Base-by-base conservation (phyloP, 2,329 filamentous ascomycete genomes). In the Tolypocladium album region DNA sequence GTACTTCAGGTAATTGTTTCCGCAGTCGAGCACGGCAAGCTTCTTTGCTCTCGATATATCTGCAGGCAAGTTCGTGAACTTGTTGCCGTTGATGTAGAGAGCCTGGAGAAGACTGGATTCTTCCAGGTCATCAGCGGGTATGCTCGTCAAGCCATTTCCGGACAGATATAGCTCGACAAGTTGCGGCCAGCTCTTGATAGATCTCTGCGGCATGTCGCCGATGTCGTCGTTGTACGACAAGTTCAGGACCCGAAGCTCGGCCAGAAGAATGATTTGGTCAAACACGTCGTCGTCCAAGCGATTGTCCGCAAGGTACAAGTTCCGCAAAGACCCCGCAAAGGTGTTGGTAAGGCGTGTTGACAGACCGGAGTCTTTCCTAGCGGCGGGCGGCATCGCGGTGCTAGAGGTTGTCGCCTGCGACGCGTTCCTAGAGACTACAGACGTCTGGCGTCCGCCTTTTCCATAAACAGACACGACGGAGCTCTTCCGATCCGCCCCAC, bases 21-120 rank as follows among this genome's bases (percentile, higher is more conserved):
- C 93, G 63, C 95, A 95, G 74, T 99, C 94, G 57, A 99, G 80
- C 57, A 97, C 88, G 6, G 92, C 88, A 34, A 99, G 82, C 73
- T 94, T 94, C 75, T 92, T 90, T 53, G 96, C 91, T 72, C 96
- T 91, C 62, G 92, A 95, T 56, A 99, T 87, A 71, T 99, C 94
- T 11, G 94, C 94, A 2, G 94, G 94, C 24, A 99, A 80, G 40
- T 96, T 95, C 67, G 96, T 96, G 71, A 99, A 99, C 71, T 96
- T 94, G 77, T 99, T 99, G 71, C 88, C 90, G 76, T 99, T 99
- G 76, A 99, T 90, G 71, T 97, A 92, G 8, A 99, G 82, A 5
- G 95, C 86, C 71, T 94, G 92, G 45, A 99, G 80, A 58, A 90
- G 84, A 68, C 89, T 92, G 61, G 89, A 88, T 69, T 97, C 91